These are phyloP conservation scores for Heterobasidion irregulare DNA, from an alignment of 1,284 basidiomycete species.

Conservation along the genomic window DNA sequence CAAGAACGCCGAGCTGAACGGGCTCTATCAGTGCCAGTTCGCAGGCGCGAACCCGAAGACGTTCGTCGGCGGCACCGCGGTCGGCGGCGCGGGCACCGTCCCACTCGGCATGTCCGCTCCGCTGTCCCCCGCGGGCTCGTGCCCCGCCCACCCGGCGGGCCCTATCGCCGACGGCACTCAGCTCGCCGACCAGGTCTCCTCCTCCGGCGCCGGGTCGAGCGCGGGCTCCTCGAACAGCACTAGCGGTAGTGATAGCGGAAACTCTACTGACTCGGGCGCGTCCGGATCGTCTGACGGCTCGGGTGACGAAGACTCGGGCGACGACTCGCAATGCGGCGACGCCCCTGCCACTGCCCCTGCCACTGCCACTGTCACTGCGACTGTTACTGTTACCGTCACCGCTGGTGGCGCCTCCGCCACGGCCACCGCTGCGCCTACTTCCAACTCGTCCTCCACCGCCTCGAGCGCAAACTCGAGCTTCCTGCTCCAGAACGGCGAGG, in stretches of 20 bases:
- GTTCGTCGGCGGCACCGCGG: constrained; percentile 22
- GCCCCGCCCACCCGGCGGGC: constrained; percentile 28
- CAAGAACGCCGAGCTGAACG: constrained; percentile 29
- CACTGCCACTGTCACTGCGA: background rate
- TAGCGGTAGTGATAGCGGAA: background rate
- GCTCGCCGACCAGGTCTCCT: constrained; percentile 24
- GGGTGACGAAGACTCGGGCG: background rate
- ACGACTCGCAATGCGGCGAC: no score
- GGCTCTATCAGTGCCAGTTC: constrained; percentile 37
- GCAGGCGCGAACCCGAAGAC: constrained; percentile 21
- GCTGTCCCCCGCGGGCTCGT: constrained; percentile 29
- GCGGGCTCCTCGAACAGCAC: background rate
- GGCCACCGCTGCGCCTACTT: background rate
- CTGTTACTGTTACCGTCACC: background rate
- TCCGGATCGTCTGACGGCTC: background rate
- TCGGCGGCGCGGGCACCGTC: constrained; percentile 25
- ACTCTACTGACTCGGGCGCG: background rate
- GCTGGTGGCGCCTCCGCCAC: background rate
- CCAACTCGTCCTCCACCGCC: background rate
- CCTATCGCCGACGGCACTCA: constrained; percentile 43
- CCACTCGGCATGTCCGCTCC: constrained; percentile 25
- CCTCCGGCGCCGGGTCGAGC: background rate
- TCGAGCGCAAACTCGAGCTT: constrained; percentile 12
- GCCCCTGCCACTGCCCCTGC: no score
- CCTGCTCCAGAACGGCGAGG: constrained; percentile 35